Conservation (phyloP, 2,329 filamentous ascomycete genomes). For the Cordyceps farinosa region DNA sequence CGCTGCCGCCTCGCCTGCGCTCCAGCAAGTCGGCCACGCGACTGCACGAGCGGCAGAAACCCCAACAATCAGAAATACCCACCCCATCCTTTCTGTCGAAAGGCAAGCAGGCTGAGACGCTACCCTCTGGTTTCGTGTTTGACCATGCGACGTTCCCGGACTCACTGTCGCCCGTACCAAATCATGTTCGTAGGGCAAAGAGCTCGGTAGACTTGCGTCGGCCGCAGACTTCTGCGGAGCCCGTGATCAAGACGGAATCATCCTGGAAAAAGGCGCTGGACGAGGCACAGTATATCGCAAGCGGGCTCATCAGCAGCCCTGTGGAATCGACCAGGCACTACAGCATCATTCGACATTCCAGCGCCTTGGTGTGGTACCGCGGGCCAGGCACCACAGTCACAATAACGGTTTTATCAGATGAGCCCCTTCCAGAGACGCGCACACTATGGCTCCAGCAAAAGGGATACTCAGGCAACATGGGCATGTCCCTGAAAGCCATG, state of each 20-base stretch:
- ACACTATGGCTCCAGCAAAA: conserved; percentile 66
- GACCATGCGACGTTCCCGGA: conserved; percentile 16
- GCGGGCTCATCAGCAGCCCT: conserved; percentile 60
- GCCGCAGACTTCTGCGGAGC: background rate
- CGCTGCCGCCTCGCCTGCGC: conserved; percentile 17
- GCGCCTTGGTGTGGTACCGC: conserved; percentile 61
- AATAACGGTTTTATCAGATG: conserved; percentile 61
- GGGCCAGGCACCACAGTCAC: conserved; percentile 61
- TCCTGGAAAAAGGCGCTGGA: conserved; percentile 48
- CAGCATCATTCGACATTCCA: conserved; percentile 64
- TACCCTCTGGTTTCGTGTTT: conserved; percentile 15
- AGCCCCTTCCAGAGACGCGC: conserved; percentile 52
- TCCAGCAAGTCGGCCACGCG: conserved; percentile 20
- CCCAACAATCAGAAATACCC: background rate
- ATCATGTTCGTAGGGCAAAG: conserved; percentile 28
- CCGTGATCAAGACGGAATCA: conserved; percentile 23
- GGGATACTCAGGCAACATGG: conserved; percentile 64
- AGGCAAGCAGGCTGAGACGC: background rate
- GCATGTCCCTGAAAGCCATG: conserved; percentile 63
- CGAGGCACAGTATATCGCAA: conserved; percentile 63
- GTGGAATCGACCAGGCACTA: conserved; percentile 63
- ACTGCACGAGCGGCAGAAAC: conserved; percentile 11
- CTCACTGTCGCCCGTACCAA: background rate
- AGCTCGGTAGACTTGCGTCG: conserved; percentile 28
- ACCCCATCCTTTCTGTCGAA: background rate